Percentiles rank a stretch among this genome's conserved stretches.
phyloP scores from a whole-genome alignment of 495 filamentous ascomycete species.

The Aspergillus saccharolyticus region DNA sequence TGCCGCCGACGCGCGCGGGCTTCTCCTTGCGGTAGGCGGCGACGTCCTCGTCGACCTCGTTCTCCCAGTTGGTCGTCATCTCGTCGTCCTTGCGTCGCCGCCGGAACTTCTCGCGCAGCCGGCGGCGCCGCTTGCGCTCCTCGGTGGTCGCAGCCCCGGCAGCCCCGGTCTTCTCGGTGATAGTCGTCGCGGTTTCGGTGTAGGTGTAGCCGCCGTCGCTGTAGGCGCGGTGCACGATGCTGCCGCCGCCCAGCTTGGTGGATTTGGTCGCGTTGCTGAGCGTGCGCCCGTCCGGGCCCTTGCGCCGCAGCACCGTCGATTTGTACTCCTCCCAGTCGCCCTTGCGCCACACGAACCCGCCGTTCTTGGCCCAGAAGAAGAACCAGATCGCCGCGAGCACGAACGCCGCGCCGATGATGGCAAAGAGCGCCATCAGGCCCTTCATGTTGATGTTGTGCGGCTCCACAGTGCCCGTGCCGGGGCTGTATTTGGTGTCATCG shows the following conservation, averaged over 20 bases:
- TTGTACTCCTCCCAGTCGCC: conserved; percentile 99
- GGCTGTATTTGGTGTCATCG: conserved; percentile 17
- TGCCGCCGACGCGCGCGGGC: conserved; percentile 74
- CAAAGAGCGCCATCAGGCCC: conserved; percentile 78
- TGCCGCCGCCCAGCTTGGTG: conserved; percentile 76
- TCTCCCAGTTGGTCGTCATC: conserved; percentile 39
- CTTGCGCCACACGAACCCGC: conserved; percentile 79
- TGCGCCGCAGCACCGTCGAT: conserved; percentile 86
- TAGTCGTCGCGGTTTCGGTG: conserved; percentile 33
- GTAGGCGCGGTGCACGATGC: conserved; percentile 61
- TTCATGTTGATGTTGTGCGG: conserved; percentile 77
- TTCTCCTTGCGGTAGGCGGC: conserved; percentile 80
- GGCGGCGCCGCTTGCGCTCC: conserved; percentile 34
- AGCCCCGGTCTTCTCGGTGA: conserved; percentile 32
- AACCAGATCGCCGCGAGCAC: conserved; percentile 84
- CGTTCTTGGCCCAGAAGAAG: conserved; percentile 97
- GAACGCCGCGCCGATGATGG: conserved; percentile 71
- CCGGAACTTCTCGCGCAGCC: conserved; percentile 37
- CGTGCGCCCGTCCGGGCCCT: conserved; percentile 80
- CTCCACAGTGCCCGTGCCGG: conserved; percentile 51
- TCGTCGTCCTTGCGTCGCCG: conserved; percentile 35
- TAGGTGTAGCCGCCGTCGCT: conserved; percentile 49
- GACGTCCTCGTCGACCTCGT: conserved; percentile 64
- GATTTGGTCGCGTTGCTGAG: conserved; percentile 73
- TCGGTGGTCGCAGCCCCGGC: not conserved